A percentile compares a stretch with the other conserved stretches of the same genome.
These are phyloP conservation scores for Leishmania martiniquensis DNA, from an alignment of 208 protist species.

Conservation along the genomic window DNA sequence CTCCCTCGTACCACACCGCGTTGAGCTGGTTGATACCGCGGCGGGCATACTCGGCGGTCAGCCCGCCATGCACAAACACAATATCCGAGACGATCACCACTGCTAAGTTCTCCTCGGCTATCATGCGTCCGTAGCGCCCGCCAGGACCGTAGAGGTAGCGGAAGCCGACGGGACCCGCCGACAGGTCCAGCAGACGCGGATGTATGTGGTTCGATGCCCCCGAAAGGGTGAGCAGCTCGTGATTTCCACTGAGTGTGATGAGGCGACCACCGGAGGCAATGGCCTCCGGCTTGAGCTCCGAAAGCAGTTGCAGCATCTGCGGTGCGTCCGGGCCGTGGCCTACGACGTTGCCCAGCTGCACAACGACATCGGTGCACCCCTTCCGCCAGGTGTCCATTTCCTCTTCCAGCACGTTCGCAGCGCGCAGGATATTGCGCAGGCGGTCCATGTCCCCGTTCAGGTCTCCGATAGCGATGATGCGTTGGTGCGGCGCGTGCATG, in stretches of 20 bases:
- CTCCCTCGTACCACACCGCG: conserved; percentile 16
- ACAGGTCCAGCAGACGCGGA: conserved; percentile 20
- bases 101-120: conserved; percentile 40
- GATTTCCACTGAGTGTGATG: conserved; percentile 65
- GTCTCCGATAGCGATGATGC: conserved; percentile 65
- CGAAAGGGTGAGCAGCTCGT: conserved; percentile 54
- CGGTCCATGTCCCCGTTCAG: conserved; percentile 57
- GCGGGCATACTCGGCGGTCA: conserved; percentile 33
- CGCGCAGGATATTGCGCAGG: conserved; percentile 37
- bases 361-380: conserved; percentile 41
- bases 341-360: conserved; percentile 77
- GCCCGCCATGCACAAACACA: conserved; percentile 69
- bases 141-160: conserved; percentile 25
- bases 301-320: conserved; percentile 54
- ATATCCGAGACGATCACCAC: conserved; percentile 33
- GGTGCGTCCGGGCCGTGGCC: conserved; percentile 47
- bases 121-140: conserved; percentile 48
- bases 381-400: conserved; percentile 37
- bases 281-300: conserved; percentile 14
- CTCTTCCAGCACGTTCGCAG: conserved; percentile 42
- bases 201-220: conserved; percentile 20
- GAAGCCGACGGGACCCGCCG: conserved; percentile 29
- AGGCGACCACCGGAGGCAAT: conserved; percentile 57
- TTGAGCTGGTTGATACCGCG: conserved; percentile 42
- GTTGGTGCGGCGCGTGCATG: conserved; percentile 5